Percentiles rank a stretch among this genome's conserved stretches.
Evolutionary conservation across 1,139 yeast species (phyloP).

Genomic region (Suhomyces anneliseae): DNA sequence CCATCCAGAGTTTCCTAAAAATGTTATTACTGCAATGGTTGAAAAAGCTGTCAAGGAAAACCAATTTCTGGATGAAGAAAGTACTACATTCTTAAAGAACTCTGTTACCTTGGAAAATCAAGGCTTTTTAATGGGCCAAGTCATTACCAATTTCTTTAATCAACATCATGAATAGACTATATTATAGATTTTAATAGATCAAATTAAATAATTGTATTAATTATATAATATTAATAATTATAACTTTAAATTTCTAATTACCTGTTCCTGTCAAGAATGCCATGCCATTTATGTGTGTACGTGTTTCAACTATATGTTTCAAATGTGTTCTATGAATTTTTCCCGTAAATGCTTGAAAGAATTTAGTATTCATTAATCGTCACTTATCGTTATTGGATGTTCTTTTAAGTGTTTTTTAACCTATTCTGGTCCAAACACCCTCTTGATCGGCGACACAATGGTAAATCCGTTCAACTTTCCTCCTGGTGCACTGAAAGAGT

Average conservation of each 20-base stretch:
- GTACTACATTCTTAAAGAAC: constrained; percentile 28
- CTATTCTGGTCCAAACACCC: constrained; percentile 23
- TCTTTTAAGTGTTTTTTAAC: background rate
- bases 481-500: constrained; percentile 19
- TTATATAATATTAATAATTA: too few relatives aligned
- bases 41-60: constrained; percentile 7
- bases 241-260: too few relatives aligned
- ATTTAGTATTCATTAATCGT: too few relatives aligned
- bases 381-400: too few relatives aligned
- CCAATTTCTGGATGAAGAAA: constrained; percentile 15
- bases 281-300: background rate
- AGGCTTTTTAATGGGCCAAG: constrained; percentile 34
- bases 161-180: background rate
- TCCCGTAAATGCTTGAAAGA: too few relatives aligned
- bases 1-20: constrained; percentile 75
- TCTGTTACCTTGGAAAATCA: constrained; percentile 36
- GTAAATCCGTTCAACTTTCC: constrained; percentile 46
- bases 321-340: too few relatives aligned
- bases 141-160: constrained; percentile 28
- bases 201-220: too few relatives aligned
- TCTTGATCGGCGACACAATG: constrained; percentile 41
- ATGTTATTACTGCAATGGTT: constrained; percentile 30
- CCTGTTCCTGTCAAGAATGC: background rate
- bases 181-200: too few relatives aligned
- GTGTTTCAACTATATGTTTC: too few relatives aligned